These are phyloP conservation scores for Echeveria elegans DNA, from an alignment of 164 flowering plant genomes.

Conservation along the genomic window DNA sequence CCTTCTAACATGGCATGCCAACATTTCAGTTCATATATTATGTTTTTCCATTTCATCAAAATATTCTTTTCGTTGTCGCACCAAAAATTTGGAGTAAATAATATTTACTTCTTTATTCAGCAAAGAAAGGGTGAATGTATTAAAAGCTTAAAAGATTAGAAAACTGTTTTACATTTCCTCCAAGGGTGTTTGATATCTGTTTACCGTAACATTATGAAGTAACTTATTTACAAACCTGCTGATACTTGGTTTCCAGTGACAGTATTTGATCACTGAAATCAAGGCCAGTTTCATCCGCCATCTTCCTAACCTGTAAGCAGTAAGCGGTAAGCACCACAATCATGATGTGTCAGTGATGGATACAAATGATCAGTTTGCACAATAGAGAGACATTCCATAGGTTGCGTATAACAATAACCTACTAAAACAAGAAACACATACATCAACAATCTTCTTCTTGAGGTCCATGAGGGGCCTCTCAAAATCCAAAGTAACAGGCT, in stretches of 20 bases:
- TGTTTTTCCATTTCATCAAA: neutral
- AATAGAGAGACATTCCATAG: neutral
- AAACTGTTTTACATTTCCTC: too few species aligned
- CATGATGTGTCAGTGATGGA: neutral
- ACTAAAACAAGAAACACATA: constrained; percentile 15
- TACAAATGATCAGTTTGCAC: neutral
- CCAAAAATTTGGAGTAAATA: neutral
- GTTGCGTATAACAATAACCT: neutral
- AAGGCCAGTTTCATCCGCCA: constrained; percentile 87
- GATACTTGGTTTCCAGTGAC: constrained; percentile 66
- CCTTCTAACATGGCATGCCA: neutral
- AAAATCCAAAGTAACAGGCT: constrained; percentile 71
- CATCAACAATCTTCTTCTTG: constrained; percentile 73
- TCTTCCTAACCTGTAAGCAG: constrained; percentile 57
- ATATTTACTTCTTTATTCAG: neutral
- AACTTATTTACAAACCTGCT: constrained; percentile 47
- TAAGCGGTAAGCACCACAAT: too few species aligned
- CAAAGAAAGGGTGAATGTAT: neutral
- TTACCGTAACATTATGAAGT: too few species aligned
- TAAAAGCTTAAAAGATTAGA: too few species aligned
- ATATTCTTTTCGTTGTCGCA: neutral
- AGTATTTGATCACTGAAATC: constrained; percentile 83
- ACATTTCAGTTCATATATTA: neutral
- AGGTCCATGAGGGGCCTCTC: constrained; percentile 85
- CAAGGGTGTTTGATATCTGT: too few species aligned